Evolutionary conservation across 768 basidiomycete species (phyloP).

Genomic region (Pleurotus citrinopileatus): DNA sequence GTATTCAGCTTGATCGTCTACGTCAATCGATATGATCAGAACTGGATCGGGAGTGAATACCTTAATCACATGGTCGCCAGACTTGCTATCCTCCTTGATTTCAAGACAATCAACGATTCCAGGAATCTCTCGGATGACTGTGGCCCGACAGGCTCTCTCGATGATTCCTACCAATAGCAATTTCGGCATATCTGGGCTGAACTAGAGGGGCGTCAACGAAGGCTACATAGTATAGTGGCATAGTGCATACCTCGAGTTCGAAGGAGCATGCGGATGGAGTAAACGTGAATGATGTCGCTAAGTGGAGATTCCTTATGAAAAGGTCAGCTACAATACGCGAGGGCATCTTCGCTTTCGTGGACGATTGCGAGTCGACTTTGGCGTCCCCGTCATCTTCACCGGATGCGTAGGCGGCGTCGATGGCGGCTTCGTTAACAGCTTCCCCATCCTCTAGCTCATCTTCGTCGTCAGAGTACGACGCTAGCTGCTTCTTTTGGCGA

Average conservation of each 20-base stretch:
- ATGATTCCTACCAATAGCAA: constrained; percentile 91
- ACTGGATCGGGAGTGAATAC: constrained; percentile 25
- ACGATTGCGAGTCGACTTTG: constrained; percentile 21
- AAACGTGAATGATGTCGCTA: constrained; percentile 74
- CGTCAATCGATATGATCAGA: background rate
- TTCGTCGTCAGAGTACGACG: constrained; percentile 74
- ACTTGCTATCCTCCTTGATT: constrained; percentile 55
- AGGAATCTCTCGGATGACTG: constrained; percentile 86
- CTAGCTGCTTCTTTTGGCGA: constrained; percentile 68
- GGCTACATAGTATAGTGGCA: background rate
- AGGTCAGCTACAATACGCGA: constrained; percentile 41
- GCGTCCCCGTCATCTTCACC: constrained; percentile 37
- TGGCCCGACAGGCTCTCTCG: constrained; percentile 80
- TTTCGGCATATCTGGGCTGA: constrained; percentile 86
- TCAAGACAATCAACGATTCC: constrained; percentile 88
- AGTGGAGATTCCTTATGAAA: constrained; percentile 59
- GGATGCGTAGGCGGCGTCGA: constrained; percentile 63
- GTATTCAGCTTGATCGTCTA: constrained; percentile 60
- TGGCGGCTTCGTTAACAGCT: constrained; percentile 50
- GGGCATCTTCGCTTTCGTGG: constrained; percentile 28
- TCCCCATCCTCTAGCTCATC: constrained; percentile 51
- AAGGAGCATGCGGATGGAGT: constrained; percentile 67
- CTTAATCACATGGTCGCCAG: constrained; percentile 46
- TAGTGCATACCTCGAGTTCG: constrained; percentile 70
- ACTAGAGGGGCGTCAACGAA: constrained; percentile 44